Evolutionary conservation across 164 flowering plant genomes (phyloP).

Genomic region (Liriodendron chinense): DNA sequence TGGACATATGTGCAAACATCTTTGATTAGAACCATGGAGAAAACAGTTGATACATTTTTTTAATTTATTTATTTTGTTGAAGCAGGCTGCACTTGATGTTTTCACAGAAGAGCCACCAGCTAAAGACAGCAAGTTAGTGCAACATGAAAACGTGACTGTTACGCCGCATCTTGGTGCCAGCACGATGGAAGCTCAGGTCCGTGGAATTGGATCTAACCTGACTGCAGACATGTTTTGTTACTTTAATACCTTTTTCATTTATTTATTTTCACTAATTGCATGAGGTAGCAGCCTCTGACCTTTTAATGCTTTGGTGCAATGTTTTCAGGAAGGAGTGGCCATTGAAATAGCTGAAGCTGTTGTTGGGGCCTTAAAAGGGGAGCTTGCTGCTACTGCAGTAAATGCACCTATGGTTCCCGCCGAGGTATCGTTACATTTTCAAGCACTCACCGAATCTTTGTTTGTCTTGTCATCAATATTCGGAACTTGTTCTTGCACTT

Average conservation of each 20-base stretch:
- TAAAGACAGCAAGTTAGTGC: constrained; percentile 58
- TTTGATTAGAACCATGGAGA: background rate
- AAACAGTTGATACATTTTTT: background rate
- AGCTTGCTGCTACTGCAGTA: constrained; percentile 79
- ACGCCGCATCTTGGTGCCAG: constrained; percentile 95
- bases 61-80: background rate
- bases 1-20: too few relatives aligned
- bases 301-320: background rate
- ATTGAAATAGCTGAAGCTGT: constrained; percentile 90
- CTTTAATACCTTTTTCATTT: background rate
- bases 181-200: constrained; percentile 84
- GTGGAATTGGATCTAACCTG: background rate
- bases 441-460: background rate
- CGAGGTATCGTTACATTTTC: constrained; percentile 41
- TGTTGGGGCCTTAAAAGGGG: constrained; percentile 68
- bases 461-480: background rate
- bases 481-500: background rate
- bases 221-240: background rate
- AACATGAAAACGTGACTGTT: constrained; percentile 63
- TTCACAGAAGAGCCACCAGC: constrained; percentile 78
- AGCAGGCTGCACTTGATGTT: constrained; percentile 85
- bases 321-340: constrained; percentile 76
- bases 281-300: background rate
- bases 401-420: constrained; percentile 88
- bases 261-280: background rate